Conservation (phyloP, 2,329 filamentous ascomycete genomes). For the Lachnellula suecica region DNA sequence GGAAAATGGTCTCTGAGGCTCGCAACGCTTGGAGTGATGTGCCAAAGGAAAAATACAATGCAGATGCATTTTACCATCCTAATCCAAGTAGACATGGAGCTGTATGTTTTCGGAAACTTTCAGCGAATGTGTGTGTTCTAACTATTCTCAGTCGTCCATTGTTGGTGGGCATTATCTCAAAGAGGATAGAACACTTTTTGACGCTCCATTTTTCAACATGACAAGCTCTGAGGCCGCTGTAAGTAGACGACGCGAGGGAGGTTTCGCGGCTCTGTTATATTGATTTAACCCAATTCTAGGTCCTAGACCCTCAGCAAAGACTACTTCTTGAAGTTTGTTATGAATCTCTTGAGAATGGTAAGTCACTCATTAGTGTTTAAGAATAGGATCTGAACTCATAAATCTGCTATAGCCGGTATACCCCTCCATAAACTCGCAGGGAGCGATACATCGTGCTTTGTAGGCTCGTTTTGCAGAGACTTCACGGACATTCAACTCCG, state of each 20-base stretch:
- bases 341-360: not conserved
- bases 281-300: not conserved
- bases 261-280: no score
- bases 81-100: not conserved
- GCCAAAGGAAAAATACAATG: slow-evolving; percentile 18
- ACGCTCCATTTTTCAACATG: not conserved
- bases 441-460: not conserved
- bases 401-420: not conserved
- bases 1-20: slow-evolving; percentile 44
- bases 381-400: no score
- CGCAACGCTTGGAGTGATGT: slow-evolving; percentile 48
- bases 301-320: not conserved
- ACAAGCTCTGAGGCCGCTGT: no score
- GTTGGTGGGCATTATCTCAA: not conserved
- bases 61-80: slow-evolving; percentile 2
- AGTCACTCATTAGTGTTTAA: no score
- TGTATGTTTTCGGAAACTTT: not conserved
- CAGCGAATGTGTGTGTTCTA: no score
- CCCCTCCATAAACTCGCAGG: not conserved
- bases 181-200: not conserved
- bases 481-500: not conserved
- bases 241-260: no score
- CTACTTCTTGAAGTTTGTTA: not conserved
- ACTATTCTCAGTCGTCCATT: no score
- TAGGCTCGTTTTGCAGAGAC: not conserved